These are phyloP conservation scores for Protomyces pachydermus DNA, from an alignment of 1,139 yeast species.

Conservation along the genomic window DNA sequence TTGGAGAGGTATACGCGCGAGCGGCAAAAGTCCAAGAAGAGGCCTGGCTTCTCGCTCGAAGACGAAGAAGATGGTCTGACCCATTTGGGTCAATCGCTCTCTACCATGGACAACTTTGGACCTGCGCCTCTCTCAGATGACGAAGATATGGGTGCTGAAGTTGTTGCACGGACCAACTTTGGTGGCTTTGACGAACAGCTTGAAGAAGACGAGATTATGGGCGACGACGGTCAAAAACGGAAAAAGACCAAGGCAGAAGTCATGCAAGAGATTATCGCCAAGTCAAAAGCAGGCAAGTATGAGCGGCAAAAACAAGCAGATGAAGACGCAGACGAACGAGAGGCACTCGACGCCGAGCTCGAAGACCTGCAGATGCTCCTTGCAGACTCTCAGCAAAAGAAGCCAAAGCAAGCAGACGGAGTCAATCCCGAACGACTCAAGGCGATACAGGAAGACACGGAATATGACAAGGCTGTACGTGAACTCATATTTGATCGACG, in stretches of 20 bases:
- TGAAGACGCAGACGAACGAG: constrained; percentile 63
- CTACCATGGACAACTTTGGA: constrained; percentile 48
- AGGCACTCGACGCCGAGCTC: constrained; percentile 73
- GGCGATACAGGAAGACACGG: constrained; percentile 45
- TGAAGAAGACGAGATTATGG: constrained; percentile 38
- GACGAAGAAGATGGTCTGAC: constrained; percentile 64
- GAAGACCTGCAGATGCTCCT: constrained; percentile 48
- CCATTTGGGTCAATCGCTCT: constrained; percentile 69
- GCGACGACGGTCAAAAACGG: constrained; percentile 45
- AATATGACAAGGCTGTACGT: constrained; percentile 71
- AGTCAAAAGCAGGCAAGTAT: constrained; percentile 81
- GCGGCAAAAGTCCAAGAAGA: constrained; percentile 48
- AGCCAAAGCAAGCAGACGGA: constrained; percentile 35
- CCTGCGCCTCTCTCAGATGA: constrained; percentile 46
- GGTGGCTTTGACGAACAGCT: constrained; percentile 37
- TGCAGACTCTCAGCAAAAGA: constrained; percentile 27
- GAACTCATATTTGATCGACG: constrained; percentile 79
- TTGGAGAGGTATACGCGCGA: constrained; percentile 89
- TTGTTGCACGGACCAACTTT: constrained; percentile 27
- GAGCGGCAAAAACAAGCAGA: constrained; percentile 79
- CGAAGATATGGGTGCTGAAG: constrained; percentile 33
- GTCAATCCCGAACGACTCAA: constrained; percentile 34
- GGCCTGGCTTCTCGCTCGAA: constrained; percentile 54
- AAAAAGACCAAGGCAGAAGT: constrained; percentile 90
- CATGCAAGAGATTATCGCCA: constrained; percentile 94